Percentiles rank a stretch among this genome's conserved stretches.
Evolutionary conservation across 192 early-diverging fungal species (phyloP).

Genomic region (Dispira simplex): DNA sequence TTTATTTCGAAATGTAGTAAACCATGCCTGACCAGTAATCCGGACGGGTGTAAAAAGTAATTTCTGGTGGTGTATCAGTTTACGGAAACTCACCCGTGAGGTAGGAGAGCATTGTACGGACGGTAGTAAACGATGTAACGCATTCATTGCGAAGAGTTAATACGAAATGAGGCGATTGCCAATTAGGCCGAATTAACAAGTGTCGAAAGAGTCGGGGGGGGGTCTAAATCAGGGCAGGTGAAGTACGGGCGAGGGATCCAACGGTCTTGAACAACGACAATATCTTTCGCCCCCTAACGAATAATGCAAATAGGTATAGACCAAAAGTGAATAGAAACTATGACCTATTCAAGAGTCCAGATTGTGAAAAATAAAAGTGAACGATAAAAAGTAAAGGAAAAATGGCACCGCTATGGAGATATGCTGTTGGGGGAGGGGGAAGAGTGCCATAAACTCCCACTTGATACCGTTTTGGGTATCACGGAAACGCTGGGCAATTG

Average conservation of each 20-base stretch:
- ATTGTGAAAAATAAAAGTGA: not conserved
- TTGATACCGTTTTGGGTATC: not conserved
- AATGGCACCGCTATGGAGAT: not conserved
- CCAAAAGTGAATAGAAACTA: not conserved
- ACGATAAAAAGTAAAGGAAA: not conserved
- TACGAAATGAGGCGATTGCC: too few relatives aligned
- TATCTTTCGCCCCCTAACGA: not conserved
- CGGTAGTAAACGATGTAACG: too few relatives aligned
- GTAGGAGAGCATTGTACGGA: too few relatives aligned
- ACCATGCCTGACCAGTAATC: not conserved
- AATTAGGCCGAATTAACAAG: not conserved
- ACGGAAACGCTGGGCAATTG: not conserved
- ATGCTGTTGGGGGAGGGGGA: not conserved
- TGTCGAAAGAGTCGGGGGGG: not conserved
- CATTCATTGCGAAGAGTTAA: too few relatives aligned
- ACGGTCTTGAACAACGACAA: not conserved
- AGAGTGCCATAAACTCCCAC: not conserved
- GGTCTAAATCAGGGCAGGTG: not conserved
- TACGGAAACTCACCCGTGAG: not conserved
- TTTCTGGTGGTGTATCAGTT: not conserved
- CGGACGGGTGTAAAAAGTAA: not conserved
- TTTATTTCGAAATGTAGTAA: not conserved
- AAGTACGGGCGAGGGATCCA: not conserved
- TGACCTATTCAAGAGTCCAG: not conserved
- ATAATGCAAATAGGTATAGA: not conserved